Percentiles rank a stretch among this genome's conserved stretches.
Evolutionary conservation across 805 yeast genomes (phyloP).

Genomic region (Yamadazyma akitaensis): DNA sequence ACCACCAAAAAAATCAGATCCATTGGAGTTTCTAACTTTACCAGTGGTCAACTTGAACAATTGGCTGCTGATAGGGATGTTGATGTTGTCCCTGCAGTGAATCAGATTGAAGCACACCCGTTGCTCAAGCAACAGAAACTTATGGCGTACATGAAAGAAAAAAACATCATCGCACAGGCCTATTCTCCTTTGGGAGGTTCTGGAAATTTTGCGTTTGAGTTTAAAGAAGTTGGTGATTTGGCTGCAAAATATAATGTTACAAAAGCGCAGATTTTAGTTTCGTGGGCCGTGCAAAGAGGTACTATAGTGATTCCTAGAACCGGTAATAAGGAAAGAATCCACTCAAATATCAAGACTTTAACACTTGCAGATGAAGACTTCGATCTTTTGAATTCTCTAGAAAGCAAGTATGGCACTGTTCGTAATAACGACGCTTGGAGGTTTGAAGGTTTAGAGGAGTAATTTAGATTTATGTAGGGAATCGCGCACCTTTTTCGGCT

Average conservation of each 20-base stretch:
- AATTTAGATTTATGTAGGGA: not conserved
- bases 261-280: slow-evolving; percentile 64
- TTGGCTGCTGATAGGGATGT: slow-evolving; percentile 62
- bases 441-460: slow-evolving; percentile 4
- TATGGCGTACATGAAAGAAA: slow-evolving; percentile 52
- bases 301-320: slow-evolving; percentile 80
- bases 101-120: slow-evolving; percentile 85
- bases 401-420: slow-evolving; percentile 8
- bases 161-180: slow-evolving; percentile 64
- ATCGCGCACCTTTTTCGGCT: not conserved
- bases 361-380: slow-evolving; percentile 32
- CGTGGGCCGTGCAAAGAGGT: slow-evolving; percentile 83
- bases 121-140: slow-evolving; percentile 71
- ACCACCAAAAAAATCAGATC: slow-evolving; percentile 55
- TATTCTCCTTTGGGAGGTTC: slow-evolving; percentile 85
- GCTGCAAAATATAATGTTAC: slow-evolving; percentile 54
- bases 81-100: slow-evolving; percentile 51
- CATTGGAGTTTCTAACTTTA: slow-evolving; percentile 70
- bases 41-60: slow-evolving; percentile 56
- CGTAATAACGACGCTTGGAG: slow-evolving; percentile 12
- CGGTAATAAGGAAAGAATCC: slow-evolving; percentile 58
- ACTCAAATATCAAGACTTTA: slow-evolving; percentile 49
- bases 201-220: slow-evolving; percentile 65
- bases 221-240: slow-evolving; percentile 49
- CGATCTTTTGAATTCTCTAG: slow-evolving; percentile 7